A percentile compares a stretch with the other conserved stretches of the same genome.
phyloP scores from a whole-genome alignment of 2,329 filamentous ascomycete genomes.

The Emmonsiellopsis sp. region DNA sequence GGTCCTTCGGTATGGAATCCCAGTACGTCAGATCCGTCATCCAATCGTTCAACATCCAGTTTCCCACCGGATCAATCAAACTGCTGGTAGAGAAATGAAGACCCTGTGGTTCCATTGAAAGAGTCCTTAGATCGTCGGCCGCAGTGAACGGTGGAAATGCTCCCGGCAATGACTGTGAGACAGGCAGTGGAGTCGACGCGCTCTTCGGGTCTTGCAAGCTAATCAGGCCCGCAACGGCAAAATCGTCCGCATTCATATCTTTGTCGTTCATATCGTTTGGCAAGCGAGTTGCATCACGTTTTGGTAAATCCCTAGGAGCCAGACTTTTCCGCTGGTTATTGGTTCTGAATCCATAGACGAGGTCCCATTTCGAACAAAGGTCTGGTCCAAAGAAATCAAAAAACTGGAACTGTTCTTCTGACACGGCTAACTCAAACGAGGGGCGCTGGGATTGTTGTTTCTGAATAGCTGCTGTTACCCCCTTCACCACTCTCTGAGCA shows the following conservation, averaged over 20 bases:
- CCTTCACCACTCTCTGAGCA: conserved; percentile 11
- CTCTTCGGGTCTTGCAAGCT: conserved; percentile 2
- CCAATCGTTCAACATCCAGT: conserved; percentile 7
- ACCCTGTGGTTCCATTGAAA: background rate
- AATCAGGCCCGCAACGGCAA: background rate
- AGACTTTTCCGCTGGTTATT: background rate
- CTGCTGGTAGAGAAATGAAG: conserved; percentile 1
- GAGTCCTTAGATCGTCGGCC: background rate
- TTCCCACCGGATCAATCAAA: conserved; percentile 3
- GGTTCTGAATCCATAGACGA: conserved; percentile 2
- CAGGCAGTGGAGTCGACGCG: background rate
- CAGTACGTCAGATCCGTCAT: conserved; percentile 5
- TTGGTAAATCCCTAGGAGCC: background rate
- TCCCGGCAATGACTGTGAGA: background rate
- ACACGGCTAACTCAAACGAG: background rate
- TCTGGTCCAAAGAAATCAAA: conserved; percentile 5
- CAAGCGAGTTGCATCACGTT: background rate
- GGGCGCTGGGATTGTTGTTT: conserved; percentile 3
- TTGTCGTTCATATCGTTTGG: background rate
- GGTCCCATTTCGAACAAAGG: conserved; percentile 5
- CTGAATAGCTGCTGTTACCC: conserved; percentile 1
- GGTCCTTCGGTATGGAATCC: conserved; percentile 2
- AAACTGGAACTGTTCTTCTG: conserved; percentile 1
- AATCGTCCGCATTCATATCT: conserved; percentile 1
- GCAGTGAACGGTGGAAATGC: background rate